These are phyloP conservation scores for Myriangium duriaei DNA, from an alignment of 2,329 filamentous ascomycete genomes.

Conservation along the genomic window DNA sequence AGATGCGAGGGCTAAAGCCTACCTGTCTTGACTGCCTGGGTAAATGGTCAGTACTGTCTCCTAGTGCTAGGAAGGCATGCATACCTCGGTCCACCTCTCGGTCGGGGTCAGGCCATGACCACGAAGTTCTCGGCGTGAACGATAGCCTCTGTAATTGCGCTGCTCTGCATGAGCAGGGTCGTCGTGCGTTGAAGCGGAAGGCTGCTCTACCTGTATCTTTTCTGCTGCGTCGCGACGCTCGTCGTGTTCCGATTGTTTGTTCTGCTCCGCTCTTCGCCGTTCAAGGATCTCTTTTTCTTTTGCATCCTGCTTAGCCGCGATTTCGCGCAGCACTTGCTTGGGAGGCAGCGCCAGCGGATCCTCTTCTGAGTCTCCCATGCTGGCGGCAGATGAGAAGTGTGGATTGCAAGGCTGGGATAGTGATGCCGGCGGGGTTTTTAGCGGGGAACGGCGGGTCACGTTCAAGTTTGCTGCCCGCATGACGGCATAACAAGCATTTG, in stretches of 20 bases:
- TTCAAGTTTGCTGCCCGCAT: too few relatives aligned
- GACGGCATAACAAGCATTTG: too few relatives aligned
- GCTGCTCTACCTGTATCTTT: constrained; percentile 8
- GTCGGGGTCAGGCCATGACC: constrained; percentile 58
- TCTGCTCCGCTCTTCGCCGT: constrained; percentile 10
- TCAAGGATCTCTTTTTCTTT: constrained; percentile 17
- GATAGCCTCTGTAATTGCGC: constrained; percentile 66
- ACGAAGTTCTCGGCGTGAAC: constrained; percentile 55
- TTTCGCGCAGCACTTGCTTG: constrained; percentile 21
- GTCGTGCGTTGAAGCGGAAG: constrained; percentile 16
- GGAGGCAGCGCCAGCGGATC: too few relatives aligned
- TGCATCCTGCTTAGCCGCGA: constrained; percentile 23
- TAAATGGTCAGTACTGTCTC: constrained; percentile 3
- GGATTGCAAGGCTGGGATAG: too few relatives aligned
- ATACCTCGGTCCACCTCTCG: constrained; percentile 58
- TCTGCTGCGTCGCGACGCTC: constrained; percentile 9
- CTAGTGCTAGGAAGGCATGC: constrained; percentile 18
- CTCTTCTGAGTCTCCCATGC: too few relatives aligned
- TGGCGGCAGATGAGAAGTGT: too few relatives aligned
- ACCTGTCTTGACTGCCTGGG: constrained; percentile 24
- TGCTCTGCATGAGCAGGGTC: constrained; percentile 24
- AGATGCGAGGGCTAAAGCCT: constrained; percentile 12
- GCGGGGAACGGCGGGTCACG: too few relatives aligned
- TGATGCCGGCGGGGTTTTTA: too few relatives aligned
- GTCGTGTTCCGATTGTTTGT: constrained; percentile 7